Evolutionary conservation across 139 green algal genomes (phyloP), one percentile per base, ranked within the genome.

Genomic region (Pseudopediastrum boryanum): DNA sequence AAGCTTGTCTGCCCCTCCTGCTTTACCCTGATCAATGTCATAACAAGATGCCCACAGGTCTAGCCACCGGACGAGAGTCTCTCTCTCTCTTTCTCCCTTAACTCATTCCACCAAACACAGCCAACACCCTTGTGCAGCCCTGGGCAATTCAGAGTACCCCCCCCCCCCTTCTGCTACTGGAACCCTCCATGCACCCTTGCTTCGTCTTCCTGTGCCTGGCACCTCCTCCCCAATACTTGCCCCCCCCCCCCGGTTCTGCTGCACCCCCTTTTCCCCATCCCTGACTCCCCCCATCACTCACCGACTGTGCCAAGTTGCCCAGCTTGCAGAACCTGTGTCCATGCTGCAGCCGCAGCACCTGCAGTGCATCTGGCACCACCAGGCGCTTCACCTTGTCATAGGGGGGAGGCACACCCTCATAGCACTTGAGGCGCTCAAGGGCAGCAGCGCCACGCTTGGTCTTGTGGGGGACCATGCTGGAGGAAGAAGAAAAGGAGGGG

Each of bases 381-480:
- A 98, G 59, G 81, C 95, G 91, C 93, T 98, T 98, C 41, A 93
- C 81, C 82, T 93, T 95, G 88, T 98, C 92, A 85, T 95, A 97
- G 25, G 93, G 91, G 16, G 86, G 61, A 9, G 97, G 97, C 50
- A 99, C 87, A 67, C 97, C 97, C 91, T 99, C 97, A 78, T 96
- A 99, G 38, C 29, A 77, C 94, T 98, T 98, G 29, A 99, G 84
- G 67, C 97, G 88, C 79, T 98, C 95, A 85, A 99, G 82, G n/a
- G 96, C 97, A 23, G 90, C 92, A 35, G 88, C 91, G 52, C 97
- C 97, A 66, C 97, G 92, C 61, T 89, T 67, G 33, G 94, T 98
- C 94, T 99, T 99, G 92, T 99, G 95, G 16, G 97, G 97, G 27
- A 99, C 79, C 97, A 99, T 99, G 50, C 96, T 94, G 88, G 54